Conservation (phyloP, 2,329 filamentous ascomycete species). For the Rosellinia necatrix region DNA sequence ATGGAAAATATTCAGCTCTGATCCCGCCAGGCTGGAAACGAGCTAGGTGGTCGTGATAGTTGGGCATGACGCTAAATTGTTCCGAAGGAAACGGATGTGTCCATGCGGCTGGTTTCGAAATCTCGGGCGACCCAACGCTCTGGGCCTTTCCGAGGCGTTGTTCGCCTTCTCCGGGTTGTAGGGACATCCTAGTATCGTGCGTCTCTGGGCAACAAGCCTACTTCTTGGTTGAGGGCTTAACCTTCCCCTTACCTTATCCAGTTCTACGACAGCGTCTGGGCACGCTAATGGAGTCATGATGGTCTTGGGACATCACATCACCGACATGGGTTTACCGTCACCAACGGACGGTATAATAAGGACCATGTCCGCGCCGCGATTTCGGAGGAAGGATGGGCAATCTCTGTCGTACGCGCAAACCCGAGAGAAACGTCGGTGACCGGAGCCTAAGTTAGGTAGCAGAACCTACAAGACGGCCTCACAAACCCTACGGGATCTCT, state of each 20-base stretch:
- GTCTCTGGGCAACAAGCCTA: constrained; percentile 14
- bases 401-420: neutral
- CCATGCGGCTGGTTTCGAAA: constrained; percentile 9
- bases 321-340: neutral
- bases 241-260: constrained; percentile 6
- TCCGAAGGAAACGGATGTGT: neutral
- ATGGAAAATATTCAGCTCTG: constrained; percentile 15
- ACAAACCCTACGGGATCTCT: neutral
- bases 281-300: constrained; percentile 3
- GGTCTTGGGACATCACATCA: neutral
- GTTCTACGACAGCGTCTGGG: constrained; percentile 6
- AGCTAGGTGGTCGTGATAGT: neutral
- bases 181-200: neutral
- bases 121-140: constrained; percentile 14
- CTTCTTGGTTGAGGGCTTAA: constrained; percentile 20
- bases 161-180: neutral
- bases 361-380: constrained; percentile 1
- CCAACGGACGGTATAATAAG: constrained; percentile 11
- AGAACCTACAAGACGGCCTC: neutral
- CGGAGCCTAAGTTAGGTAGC: neutral
- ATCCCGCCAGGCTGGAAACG: constrained; percentile 13
- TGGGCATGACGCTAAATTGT: neutral
- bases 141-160: neutral
- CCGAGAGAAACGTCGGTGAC: neutral
- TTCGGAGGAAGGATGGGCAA: neutral